These are phyloP conservation scores for Verticillium nubilum DNA, from an alignment of 2,329 filamentous ascomycete species.

Conservation along the genomic window DNA sequence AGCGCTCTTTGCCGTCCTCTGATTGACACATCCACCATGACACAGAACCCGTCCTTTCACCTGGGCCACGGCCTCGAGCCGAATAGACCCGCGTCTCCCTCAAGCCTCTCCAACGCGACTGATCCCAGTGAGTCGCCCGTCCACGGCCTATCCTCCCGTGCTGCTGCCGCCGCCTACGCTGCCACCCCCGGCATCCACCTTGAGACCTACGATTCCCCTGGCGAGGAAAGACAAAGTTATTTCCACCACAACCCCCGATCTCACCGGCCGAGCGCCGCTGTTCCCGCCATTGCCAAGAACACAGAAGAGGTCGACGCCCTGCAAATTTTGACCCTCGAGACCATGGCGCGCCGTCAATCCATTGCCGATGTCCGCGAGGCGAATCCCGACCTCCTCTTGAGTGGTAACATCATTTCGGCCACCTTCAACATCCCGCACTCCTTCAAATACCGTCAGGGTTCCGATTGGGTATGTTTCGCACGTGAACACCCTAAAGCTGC, in stretches of 20 bases:
- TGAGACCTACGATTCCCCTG: constrained; percentile 14
- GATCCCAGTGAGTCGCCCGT: constrained; percentile 2
- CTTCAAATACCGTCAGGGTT: constrained; percentile 50
- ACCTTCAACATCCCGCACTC: constrained; percentile 60
- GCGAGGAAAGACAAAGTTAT: constrained; percentile 13
- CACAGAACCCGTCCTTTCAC: constrained; percentile 2
- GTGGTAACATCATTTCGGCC: constrained; percentile 61
- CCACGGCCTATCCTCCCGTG: neutral
- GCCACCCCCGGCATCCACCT: constrained; percentile 22
- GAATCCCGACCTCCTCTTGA: constrained; percentile 52
- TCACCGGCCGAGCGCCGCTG: neutral
- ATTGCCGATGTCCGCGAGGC: constrained; percentile 49
- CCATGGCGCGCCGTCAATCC: constrained; percentile 42
- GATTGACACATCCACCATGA: constrained; percentile 9
- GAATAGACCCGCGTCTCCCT: neutral
- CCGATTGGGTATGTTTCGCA: constrained; percentile 51
- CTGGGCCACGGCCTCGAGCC: neutral
- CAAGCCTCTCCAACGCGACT: neutral
- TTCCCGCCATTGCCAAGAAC: constrained; percentile 6
- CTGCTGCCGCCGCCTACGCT: constrained; percentile 15
- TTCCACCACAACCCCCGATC: constrained; percentile 11
- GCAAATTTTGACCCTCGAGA: constrained; percentile 34
- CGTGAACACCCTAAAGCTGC: neutral
- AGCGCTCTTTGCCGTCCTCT: neutral
- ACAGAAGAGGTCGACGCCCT: constrained; percentile 12